Base-by-base conservation (phyloP, 2,329 filamentous ascomycete genomes). In the Cyphellophora attinorum region DNA sequence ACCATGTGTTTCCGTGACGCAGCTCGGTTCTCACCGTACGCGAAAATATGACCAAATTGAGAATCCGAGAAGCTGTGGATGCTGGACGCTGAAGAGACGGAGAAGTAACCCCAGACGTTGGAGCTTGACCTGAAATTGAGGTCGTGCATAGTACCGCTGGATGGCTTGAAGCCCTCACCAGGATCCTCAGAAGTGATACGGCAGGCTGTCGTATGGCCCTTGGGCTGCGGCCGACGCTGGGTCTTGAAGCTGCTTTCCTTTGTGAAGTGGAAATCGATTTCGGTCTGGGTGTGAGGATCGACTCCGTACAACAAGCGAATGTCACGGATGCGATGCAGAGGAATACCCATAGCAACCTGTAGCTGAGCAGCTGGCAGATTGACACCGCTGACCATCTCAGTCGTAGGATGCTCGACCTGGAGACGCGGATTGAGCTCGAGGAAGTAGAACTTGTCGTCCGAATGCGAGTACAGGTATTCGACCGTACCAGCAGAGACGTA, bases 101-200 rank as follows among this genome's bases (percentile, higher is more conserved):
- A 98, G 77, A 98, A 98, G 66, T 98, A 98, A 72, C 91, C 91
- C 91, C 91, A 98, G 37, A 96, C 91, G 51, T 98, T 98, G 45
- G 91, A 96, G 60, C 86, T 94, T 68, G 83, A 93, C 57, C 91
- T 78, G 77, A 98, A 98, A 72, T 98, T 98, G 55, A 98, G 70
- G 57, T 98, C 91, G 68, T 96, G 91, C 77, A 98, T 93, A 34
- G 89, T 93, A 77, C 91, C 91, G 54, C 89, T 93, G 29, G 91
- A 98, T 39, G 91, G 91, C 75, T 98, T 98, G 78, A 98, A 98
- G 34, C 91, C 91, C 71, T 98, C 91, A 53, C 93, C 91, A 6
- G 91, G 91, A 59, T 98, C 91, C 62, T 98, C 91, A 0, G 91
- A 98, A 16, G 91, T 98, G 64, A 98, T 98, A 76, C 91, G 85